Evolutionary conservation across 805 yeast genomes (phyloP).

Genomic region (Zygosaccharomyces bailii): DNA sequence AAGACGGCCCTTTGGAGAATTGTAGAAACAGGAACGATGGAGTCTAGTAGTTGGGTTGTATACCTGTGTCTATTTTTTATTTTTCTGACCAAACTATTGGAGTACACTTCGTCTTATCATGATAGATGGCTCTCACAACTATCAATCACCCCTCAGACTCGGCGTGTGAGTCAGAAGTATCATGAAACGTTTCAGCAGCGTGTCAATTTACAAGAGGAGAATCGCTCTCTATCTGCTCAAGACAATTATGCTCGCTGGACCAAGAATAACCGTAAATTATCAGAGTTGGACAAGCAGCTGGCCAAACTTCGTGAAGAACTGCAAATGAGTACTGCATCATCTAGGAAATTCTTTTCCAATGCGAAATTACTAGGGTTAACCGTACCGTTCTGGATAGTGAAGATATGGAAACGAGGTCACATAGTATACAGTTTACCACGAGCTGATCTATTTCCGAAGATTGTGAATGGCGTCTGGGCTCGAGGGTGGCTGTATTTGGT

Average conservation of each 20-base stretch:
- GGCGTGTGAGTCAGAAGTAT: slow-evolving; percentile 33
- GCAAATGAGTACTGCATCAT: slow-evolving; percentile 16
- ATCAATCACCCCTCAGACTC: slow-evolving; percentile 14
- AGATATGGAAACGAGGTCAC: slow-evolving; percentile 35
- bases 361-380: slow-evolving; percentile 29
- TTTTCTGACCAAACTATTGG: slow-evolving; percentile 21
- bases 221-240: slow-evolving; percentile 71
- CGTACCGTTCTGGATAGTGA: slow-evolving; percentile 31
- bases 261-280: slow-evolving; percentile 71
- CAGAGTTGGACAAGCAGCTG: slow-evolving; percentile 53
- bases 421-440: slow-evolving; percentile 31
- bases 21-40: too few relatives aligned
- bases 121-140: slow-evolving; percentile 20
- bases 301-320: slow-evolving; percentile 42
- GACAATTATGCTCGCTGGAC: slow-evolving; percentile 97
- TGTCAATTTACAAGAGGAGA: slow-evolving; percentile 45
- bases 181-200: slow-evolving; percentile 43
- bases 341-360: slow-evolving; percentile 19
- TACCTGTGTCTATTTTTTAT: slow-evolving; percentile 21
- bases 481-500: slow-evolving; percentile 34
- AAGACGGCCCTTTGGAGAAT: too few relatives aligned
- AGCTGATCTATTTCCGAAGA: slow-evolving; percentile 30
- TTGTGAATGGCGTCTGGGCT: slow-evolving; percentile 31
- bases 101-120: slow-evolving; percentile 26
- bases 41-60: slow-evolving; percentile 21